Base-by-base conservation (phyloP, 192 early-diverging fungal genomes). In the Coemansia asiatica region DNA sequence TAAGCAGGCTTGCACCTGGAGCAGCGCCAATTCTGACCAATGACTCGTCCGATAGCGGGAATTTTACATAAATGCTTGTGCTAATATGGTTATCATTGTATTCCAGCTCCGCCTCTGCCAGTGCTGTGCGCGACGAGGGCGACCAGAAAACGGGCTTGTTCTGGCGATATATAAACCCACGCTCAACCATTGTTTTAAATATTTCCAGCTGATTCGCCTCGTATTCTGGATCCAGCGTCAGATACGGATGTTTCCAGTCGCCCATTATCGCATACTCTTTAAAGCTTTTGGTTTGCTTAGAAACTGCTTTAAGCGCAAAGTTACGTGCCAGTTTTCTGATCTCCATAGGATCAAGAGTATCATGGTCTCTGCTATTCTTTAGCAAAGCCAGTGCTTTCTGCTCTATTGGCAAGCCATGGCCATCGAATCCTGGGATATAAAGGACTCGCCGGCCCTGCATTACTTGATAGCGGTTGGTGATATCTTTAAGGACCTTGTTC, bases 101-200 rank as follows among this genome's bases (percentile, higher is more conserved):
- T 65, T 93, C 90, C 25, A 93, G 74, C 66, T 91, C 91, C 0
- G 91, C 85, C 76, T 93, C 91, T 16, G 91, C 91, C 33, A 93
- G 83, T 5, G 91, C 90, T 13, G 91, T 90, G 60, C 86, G 84
- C 48, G 91, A 91, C 2, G 91, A 93, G 4, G 91, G 91, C 28
- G 90, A 93, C 90, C 90, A 93, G 67, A 89, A 91, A 3, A 93
- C 91, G 1, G 91, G 91, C 61, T 90, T 90, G 72, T 87, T 84
- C 65, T 89, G 88, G 13, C 91, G 84, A 59, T 90, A 90, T 22
- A 93, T 90, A 23, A 88, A 85, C 7, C 88, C 88, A 63, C 85
- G 85, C 63, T 84, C 80, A 64, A 90, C 84, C 91, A 93, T 90
- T 21, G 82, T 77, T 26, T 83, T 76, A 61, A 93, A 93, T 10